A percentile compares a stretch with the other conserved stretches of the same genome.
Evolutionary conservation across 192 early-diverging fungal species (phyloP).

Genomic region (Coemansia sp.): DNA sequence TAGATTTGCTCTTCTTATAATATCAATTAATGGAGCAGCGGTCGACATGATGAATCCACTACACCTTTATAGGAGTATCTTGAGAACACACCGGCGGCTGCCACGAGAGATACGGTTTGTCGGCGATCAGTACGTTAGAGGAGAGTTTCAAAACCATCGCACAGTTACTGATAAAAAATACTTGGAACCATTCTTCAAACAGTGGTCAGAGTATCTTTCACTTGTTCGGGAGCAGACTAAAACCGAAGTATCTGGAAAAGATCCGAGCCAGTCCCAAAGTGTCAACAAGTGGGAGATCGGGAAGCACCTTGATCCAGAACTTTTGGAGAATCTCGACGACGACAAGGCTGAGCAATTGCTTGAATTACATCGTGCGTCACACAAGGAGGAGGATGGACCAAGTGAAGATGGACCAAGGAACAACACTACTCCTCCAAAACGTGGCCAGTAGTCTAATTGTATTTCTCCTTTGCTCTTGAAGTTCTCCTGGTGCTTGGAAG

Average conservation of each 20-base stretch:
- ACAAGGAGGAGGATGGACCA: neutral
- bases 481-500: no score
- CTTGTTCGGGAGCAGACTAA: constrained; percentile 28
- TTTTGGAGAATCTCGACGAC: constrained; percentile 43
- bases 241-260: neutral
- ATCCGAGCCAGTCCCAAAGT: neutral
- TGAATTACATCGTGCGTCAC: constrained; percentile 41
- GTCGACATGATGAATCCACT: constrained; percentile 26
- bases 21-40: neutral
- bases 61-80: constrained; percentile 38
- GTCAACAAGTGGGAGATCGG: constrained; percentile 14
- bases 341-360: constrained; percentile 54
- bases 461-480: no score
- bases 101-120: constrained; percentile 51
- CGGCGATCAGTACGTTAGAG: constrained; percentile 53
- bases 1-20: neutral
- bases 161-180: constrained; percentile 37
- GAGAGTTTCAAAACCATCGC: constrained; percentile 49
- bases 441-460: neutral
- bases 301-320: constrained; percentile 29
- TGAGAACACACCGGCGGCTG: constrained; percentile 36
- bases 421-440: neutral
- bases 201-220: constrained; percentile 44
- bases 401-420: neutral
- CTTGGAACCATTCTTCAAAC: constrained; percentile 43